phyloP scores from a whole-genome alignment of 1,284 basidiomycete species.

The Rhizoctonia solani region DNA sequence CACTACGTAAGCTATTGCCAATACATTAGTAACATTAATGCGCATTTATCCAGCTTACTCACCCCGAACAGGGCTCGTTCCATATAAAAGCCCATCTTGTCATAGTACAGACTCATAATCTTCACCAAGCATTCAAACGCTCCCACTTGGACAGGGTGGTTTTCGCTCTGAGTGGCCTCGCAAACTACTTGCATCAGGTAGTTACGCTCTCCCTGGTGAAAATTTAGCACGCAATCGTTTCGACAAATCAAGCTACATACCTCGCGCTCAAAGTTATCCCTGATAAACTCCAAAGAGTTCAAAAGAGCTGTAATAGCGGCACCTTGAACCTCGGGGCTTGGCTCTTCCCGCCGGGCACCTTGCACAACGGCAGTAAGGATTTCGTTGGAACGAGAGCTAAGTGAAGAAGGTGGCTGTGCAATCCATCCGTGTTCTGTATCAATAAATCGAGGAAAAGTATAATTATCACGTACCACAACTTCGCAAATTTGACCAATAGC shows the following conservation, averaged over 20 bases:
- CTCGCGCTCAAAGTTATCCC: conserved; percentile 97
- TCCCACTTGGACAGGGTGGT: conserved; percentile 83
- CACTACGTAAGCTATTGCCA: conserved; percentile 83
- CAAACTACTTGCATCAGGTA: conserved; percentile 99
- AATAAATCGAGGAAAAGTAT: conserved; percentile 23
- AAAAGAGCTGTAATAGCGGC: conserved; percentile 91
- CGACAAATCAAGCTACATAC: conserved; percentile 52
- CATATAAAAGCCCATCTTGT: conserved; percentile 99
- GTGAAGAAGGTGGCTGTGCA: conserved; percentile 83
- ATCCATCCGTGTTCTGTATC: conserved; percentile 37
- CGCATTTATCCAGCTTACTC: conserved; percentile 46
- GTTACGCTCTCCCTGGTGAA: conserved; percentile 87
- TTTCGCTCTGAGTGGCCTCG: conserved; percentile 90
- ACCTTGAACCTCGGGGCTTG: conserved; percentile 91
- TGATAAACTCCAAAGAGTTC: conserved; percentile 97
- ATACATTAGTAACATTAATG: conserved; percentile 40
- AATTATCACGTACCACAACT: conserved; percentile 71
- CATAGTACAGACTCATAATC: conserved; percentile 98
- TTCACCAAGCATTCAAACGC: conserved; percentile 95
- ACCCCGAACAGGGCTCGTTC: conserved; percentile 98
- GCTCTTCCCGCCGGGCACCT: conserved; percentile 95
- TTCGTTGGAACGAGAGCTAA: conserved; percentile 91
- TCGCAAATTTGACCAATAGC: conserved; percentile 98
- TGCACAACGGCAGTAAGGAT: conserved; percentile 99
- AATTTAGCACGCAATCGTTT: conserved; percentile 26